Evolutionary conservation across 805 yeast species (phyloP).

Genomic region (Yarrowia sp.): DNA sequence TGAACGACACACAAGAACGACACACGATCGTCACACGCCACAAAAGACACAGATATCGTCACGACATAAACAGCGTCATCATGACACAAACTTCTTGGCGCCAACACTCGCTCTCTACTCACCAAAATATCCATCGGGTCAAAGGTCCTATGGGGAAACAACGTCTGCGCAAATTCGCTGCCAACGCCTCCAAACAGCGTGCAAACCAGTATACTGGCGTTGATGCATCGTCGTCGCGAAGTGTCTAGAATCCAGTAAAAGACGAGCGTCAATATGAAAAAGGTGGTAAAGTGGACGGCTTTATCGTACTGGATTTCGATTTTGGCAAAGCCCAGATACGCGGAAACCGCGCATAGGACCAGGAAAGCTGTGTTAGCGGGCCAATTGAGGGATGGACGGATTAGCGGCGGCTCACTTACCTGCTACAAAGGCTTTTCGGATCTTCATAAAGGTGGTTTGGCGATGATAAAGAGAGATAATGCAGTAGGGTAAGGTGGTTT

Average conservation of each 20-base stretch:
- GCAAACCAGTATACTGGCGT: conserved; percentile 39
- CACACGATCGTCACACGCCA: too few species aligned
- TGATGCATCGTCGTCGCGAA: conserved; percentile 39
- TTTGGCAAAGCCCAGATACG: conserved; percentile 37
- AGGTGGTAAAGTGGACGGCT: conserved; percentile 38
- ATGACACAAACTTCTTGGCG: too few species aligned
- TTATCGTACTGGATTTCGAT: conserved; percentile 39
- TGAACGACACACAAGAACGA: too few species aligned
- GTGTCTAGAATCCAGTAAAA: conserved; percentile 45
- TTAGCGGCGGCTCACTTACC: conserved; percentile 28
- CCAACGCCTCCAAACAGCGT: conserved; percentile 40
- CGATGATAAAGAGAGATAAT: conserved; percentile 1
- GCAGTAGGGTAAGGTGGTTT: conserved; percentile 10
- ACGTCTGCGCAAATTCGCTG: conserved; percentile 41
- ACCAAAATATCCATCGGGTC: conserved; percentile 39
- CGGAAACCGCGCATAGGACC: conserved; percentile 29
- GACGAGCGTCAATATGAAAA: conserved; percentile 39
- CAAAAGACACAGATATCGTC: too few species aligned
- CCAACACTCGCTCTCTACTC: too few species aligned
- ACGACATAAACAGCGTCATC: too few species aligned
- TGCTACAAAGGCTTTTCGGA: conserved; percentile 34
- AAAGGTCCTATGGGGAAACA: conserved; percentile 39
- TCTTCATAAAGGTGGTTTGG: conserved; percentile 30
- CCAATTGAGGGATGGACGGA: background rate
- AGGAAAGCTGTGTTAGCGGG: conserved; percentile 31